phyloP scores from a whole-genome alignment of 768 basidiomycete species.

The Tylopilus vinaceipallidus region DNA sequence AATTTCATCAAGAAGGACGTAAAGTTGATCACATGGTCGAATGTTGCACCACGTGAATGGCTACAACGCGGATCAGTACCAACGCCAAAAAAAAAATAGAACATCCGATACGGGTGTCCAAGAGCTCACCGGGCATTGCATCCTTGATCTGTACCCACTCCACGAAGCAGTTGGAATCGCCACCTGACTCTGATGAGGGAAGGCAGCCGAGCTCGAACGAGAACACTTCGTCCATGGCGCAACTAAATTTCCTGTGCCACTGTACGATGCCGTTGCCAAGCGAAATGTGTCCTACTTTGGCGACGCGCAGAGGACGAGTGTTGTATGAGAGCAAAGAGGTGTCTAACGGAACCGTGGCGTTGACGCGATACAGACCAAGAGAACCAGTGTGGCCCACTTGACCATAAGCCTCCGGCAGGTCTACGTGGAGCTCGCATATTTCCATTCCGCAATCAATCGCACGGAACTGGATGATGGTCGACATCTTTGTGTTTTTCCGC shows the following conservation, averaged over 20 bases:
- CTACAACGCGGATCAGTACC: slow-evolving; percentile 1
- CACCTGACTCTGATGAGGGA: slow-evolving; percentile 5
- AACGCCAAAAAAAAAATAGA: not conserved
- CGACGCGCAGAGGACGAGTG: slow-evolving; percentile 6
- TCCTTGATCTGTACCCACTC: slow-evolving; percentile 18
- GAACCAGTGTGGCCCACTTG: slow-evolving; percentile 4
- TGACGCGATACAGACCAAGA: slow-evolving; percentile 5
- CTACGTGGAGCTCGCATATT: slow-evolving; percentile 10
- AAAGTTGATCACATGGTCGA: slow-evolving; percentile 2
- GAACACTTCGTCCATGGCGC: slow-evolving; percentile 8
- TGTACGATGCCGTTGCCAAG: not conserved
- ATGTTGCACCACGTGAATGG: slow-evolving; percentile 12
- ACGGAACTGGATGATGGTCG: slow-evolving; percentile 15
- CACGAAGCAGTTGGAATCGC: slow-evolving; percentile 4
- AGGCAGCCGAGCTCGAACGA: slow-evolving; percentile 14
- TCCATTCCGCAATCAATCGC: slow-evolving; percentile 18
- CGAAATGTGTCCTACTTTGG: slow-evolving; percentile 2
- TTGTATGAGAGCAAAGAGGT: slow-evolving; percentile 6
- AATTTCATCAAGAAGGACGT: no score
- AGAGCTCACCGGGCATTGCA: slow-evolving; percentile 7
- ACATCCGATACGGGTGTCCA: no score
- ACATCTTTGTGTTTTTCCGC: slow-evolving; percentile 3
- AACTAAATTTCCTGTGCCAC: slow-evolving; percentile 13
- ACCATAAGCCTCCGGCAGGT: slow-evolving; percentile 4
- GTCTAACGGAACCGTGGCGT: slow-evolving; percentile 10